These are phyloP conservation scores for Penicillium freii DNA, from an alignment of 2,329 filamentous ascomycete species.

Conservation along the genomic window DNA sequence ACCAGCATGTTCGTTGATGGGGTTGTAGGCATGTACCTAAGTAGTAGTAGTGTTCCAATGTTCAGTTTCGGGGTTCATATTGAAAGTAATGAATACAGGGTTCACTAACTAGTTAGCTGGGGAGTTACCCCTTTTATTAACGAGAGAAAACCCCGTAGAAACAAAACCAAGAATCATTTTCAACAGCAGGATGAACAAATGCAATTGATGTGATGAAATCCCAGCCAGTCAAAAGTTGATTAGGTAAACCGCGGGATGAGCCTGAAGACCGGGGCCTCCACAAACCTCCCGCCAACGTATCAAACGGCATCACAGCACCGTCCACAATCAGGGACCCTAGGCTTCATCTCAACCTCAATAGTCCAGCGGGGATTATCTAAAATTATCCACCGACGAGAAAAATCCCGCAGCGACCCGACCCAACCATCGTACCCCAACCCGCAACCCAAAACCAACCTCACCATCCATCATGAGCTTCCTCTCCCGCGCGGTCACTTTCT, in stretches of 20 bases:
- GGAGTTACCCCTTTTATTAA: no score
- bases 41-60: background rate
- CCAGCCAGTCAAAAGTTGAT: background rate
- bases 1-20: background rate
- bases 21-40: background rate
- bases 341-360: background rate
- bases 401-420: background rate
- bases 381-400: background rate
- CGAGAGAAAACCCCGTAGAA: background rate
- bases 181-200: background rate
- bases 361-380: background rate
- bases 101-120: no score
- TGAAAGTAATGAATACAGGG: background rate
- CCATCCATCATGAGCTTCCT: slow-evolving; percentile 63
- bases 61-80: background rate
- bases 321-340: background rate
- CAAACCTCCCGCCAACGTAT: slow-evolving; percentile 2
- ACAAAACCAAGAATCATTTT: background rate
- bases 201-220: background rate
- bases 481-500: slow-evolving; percentile 66
- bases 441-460: slow-evolving; percentile 3
- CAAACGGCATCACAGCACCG: background rate
- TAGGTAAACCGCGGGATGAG: slow-evolving; percentile 5
- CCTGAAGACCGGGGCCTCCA: background rate
- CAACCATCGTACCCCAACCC: background rate